These are phyloP conservation scores for Phytophthora citrophthora DNA, from an alignment of 352 stramenopile genomes.

Conservation along the genomic window DNA sequence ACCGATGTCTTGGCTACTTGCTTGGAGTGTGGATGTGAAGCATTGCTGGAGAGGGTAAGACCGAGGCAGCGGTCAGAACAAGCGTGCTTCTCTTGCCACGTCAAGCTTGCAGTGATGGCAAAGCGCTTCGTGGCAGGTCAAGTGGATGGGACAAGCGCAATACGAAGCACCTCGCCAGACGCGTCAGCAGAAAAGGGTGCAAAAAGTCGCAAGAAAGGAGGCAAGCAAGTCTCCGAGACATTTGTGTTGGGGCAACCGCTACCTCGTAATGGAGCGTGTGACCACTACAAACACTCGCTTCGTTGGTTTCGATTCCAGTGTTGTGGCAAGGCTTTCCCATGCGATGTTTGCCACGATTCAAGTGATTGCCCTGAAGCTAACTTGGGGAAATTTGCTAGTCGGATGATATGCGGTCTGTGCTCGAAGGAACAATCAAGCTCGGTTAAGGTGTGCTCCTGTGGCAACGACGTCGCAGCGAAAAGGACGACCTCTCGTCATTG, in stretches of 20 bases:
- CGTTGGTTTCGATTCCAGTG: constrained; percentile 90
- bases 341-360: constrained; percentile 82
- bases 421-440: constrained; percentile 82
- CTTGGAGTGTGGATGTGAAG: constrained; percentile 70
- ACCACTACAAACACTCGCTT: constrained; percentile 83
- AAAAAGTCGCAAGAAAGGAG: constrained; percentile 47
- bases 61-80: constrained; percentile 67
- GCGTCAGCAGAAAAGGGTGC: constrained; percentile 13
- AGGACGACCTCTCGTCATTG: constrained; percentile 61
- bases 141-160: constrained; percentile 17
- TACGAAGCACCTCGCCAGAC: constrained; percentile 18
- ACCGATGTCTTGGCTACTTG: constrained; percentile 79
- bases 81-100: constrained; percentile 77
- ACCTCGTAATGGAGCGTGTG: constrained; percentile 70
- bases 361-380: constrained; percentile 77
- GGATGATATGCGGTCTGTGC: constrained; percentile 85
- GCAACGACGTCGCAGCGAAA: constrained; percentile 70
- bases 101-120: constrained; percentile 72
- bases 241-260: constrained; percentile 75
- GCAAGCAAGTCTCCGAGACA: constrained; percentile 48
- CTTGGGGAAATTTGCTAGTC: constrained; percentile 77
- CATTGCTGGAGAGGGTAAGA: constrained; percentile 56
- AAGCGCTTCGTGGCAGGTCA: constrained; percentile 63
- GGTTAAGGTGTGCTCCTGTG: constrained; percentile 78
- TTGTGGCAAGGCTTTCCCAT: constrained; percentile 82